Percentiles rank a stretch among this genome's conserved stretches.
These are phyloP conservation scores for Aspergillus sp. DNA, from an alignment of 2,329 filamentous ascomycete genomes.

Conservation along the genomic window DNA sequence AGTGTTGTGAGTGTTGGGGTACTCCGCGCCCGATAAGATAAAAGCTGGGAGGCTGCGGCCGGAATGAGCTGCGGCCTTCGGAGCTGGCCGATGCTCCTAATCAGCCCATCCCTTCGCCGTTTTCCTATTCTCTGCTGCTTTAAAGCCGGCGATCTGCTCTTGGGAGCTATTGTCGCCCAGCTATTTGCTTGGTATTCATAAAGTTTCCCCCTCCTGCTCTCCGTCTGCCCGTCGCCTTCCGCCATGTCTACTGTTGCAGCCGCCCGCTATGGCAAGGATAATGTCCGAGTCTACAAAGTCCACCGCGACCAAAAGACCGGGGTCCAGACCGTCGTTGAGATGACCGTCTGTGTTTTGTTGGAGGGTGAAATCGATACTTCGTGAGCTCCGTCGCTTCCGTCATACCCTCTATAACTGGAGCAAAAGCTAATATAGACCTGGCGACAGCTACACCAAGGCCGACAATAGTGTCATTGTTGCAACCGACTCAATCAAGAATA, in stretches of 20 bases:
- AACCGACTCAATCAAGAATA: conserved; percentile 98
- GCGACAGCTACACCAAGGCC: conserved; percentile 78
- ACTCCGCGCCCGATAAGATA: conserved; percentile 28
- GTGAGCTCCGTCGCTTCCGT: conserved; percentile 48
- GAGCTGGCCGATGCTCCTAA: conserved; percentile 35
- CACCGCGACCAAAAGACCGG: conserved; percentile 74
- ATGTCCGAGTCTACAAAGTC: conserved; percentile 96
- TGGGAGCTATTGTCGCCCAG: background rate
- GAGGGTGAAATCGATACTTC: conserved; percentile 88
- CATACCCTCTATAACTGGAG: background rate
- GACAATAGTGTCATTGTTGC: conserved; percentile 96
- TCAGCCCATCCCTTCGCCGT: conserved; percentile 19
- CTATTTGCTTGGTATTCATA: background rate
- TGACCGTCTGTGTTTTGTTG: conserved; percentile 89
- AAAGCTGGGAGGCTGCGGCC: conserved; percentile 26
- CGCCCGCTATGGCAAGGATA: conserved; percentile 70
- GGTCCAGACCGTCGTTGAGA: conserved; percentile 84
- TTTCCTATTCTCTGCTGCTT: conserved; percentile 7
- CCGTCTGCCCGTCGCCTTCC: background rate
- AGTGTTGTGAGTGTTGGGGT: background rate
- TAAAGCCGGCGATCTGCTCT: conserved; percentile 14
- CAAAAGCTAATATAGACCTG: background rate
- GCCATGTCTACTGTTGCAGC: conserved; percentile 41
- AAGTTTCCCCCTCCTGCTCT: background rate
- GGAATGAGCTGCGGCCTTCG: conserved; percentile 32